phyloP scores from a whole-genome alignment of 2,329 filamentous ascomycete genomes.

The Apiospora saccharicola region DNA sequence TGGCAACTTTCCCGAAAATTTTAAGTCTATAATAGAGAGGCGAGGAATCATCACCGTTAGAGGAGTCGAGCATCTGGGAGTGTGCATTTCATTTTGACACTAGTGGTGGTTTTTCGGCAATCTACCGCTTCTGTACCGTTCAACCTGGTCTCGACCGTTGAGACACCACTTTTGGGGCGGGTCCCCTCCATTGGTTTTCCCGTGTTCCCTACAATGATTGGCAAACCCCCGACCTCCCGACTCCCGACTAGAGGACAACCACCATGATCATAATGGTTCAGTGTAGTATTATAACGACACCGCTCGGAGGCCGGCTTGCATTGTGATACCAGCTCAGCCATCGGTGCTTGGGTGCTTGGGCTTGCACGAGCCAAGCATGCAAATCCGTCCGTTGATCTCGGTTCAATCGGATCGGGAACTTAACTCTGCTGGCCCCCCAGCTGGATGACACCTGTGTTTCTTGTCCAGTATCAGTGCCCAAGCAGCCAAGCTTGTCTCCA shows the following conservation, averaged over 20 bases:
- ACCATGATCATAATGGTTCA: neutral
- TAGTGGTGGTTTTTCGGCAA: neutral
- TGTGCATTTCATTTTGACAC: no score
- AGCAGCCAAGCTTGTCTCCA: neutral
- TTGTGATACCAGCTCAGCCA: constrained; percentile 11
- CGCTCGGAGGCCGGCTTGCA: neutral
- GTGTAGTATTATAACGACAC: neutral
- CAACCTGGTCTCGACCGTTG: constrained; percentile 12
- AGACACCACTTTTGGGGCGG: constrained; percentile 6
- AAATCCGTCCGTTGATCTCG: neutral
- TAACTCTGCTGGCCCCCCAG: neutral
- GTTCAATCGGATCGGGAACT: neutral
- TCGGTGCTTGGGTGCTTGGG: neutral
- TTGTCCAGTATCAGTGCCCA: neutral
- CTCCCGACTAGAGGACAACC: neutral
- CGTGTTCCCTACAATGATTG: neutral
- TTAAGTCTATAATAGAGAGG: no score
- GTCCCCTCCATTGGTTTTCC: neutral
- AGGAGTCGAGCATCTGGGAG: no score
- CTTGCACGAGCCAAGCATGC: constrained; percentile 9
- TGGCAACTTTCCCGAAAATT: no score
- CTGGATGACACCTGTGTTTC: neutral
- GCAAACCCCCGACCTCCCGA: neutral
- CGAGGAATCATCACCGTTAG: no score
- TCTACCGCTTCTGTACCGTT: neutral